A percentile compares a stretch with the other conserved stretches of the same genome.
Evolutionary conservation across 306 rosid genomes (phyloP).

Genomic region (Vigna reflexopilosa): DNA sequence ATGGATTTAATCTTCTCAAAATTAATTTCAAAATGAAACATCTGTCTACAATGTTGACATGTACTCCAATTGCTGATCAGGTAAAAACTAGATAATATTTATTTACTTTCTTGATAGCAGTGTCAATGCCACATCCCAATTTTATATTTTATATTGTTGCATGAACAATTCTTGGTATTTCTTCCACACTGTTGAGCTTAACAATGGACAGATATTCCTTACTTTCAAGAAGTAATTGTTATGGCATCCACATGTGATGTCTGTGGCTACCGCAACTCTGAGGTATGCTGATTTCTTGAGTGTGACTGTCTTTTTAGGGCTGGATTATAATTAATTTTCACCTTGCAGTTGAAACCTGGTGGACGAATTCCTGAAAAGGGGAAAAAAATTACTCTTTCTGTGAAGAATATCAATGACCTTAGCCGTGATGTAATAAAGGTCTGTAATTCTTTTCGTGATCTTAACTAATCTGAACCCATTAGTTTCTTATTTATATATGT

Average conservation of each 20-base stretch:
- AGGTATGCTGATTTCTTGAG: constrained; percentile 62
- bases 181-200: constrained; percentile 52
- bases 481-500: constrained; percentile 13
- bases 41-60: constrained; percentile 12
- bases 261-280: constrained; percentile 97
- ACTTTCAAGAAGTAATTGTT: constrained; percentile 94
- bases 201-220: constrained; percentile 82
- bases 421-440: constrained; percentile 98
- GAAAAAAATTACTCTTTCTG: constrained; percentile 68
- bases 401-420: constrained; percentile 71
- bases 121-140: background rate
- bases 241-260: constrained; percentile 97
- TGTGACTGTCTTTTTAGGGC: constrained; percentile 31
- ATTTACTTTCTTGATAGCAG: background rate
- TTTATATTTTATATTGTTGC: constrained; percentile 20
- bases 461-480: constrained; percentile 15
- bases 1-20: background rate
- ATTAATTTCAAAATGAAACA: background rate
- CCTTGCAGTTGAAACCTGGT: constrained; percentile 90
- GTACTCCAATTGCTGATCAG: constrained; percentile 19
- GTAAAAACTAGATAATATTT: constrained; percentile 23
- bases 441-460: constrained; percentile 30
- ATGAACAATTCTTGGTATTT: constrained; percentile 25
- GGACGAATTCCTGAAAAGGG: constrained; percentile 90
- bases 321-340: constrained; percentile 35